Base-by-base conservation (phyloP, 78 protist genomes). In the Emiliania huxleyi region DNA sequence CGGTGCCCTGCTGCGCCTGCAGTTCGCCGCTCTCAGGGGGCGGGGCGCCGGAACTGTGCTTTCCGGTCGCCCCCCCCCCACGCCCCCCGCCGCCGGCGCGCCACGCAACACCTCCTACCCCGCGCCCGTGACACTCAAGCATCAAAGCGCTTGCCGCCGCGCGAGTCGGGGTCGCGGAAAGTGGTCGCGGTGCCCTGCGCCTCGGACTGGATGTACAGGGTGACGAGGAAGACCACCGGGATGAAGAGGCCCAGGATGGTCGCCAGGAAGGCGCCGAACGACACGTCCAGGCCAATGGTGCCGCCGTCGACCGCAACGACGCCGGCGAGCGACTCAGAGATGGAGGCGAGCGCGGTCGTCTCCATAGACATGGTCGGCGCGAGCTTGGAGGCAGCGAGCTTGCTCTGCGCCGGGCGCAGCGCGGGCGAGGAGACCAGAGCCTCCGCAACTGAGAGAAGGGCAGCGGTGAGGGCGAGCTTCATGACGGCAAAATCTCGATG, bases 201-300 rank as follows among this genome's bases (percentile, higher is more conserved):
- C 83, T 90, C 92, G 23, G 85, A 69, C 92, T 90, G 92, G 92
- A 90, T 90, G 92, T 40, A 90, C 44, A 90, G 84, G n/a, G 92
- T 90, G 29, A 90, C 52, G 22, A 90, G 92, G 92, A 69, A 90
- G 37, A 90, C 92, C n/a, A 90, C 92, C 29, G 92, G 92, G 43
- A 90, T 33, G 81, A 90, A 90, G 44, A 43, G 33, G 46, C 92
- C 92, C n/a, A 90, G 84, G 84, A 90, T 73, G 55, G 49, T 71
- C 38, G 92, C 92, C 26, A 90, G 92, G 92, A 62, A 90, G 62
- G 92, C 92, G 23, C 55, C 92, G 84, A 69, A 38, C 0, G 92
- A 90, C n/a, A 90, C 92, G 45, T 40, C 81, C 46, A 90, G 73
- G 42, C 92, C 85, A 40, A 77, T 40, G 48, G 85, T 77, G 18